These are phyloP conservation scores for Colletotrichum tofieldiae DNA, from an alignment of 2,329 filamentous ascomycete species.

Conservation along the genomic window DNA sequence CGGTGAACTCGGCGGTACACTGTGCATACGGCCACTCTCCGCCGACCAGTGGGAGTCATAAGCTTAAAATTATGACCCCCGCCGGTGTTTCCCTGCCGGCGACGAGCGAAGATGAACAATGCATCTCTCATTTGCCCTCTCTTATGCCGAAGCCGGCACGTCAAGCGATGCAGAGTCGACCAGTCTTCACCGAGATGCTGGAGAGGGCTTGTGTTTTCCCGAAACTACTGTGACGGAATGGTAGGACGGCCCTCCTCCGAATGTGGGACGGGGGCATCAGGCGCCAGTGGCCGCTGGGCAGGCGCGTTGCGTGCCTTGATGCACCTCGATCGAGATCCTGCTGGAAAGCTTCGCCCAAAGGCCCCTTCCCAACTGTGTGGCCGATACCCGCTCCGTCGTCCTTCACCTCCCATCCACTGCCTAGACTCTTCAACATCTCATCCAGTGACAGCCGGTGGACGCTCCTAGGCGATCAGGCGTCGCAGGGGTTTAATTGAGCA, in stretches of 20 bases:
- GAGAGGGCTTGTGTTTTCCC: neutral
- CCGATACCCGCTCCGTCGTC: conserved; percentile 1
- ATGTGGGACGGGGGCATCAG: neutral
- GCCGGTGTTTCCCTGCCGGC: conserved; percentile 7
- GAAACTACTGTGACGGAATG: neutral
- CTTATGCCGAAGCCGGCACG: conserved; percentile 5
- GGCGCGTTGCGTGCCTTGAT: conserved; percentile 3
- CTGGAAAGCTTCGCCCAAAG: conserved; percentile 22
- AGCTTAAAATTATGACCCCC: conserved; percentile 26
- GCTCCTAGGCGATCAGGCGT: conserved; percentile 24
- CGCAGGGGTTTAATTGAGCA: neutral
- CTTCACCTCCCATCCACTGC: neutral
- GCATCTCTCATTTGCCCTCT: conserved; percentile 12
- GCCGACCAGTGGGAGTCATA: conserved; percentile 17
- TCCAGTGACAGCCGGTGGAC: conserved; percentile 9
- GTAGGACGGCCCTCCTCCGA: neutral
- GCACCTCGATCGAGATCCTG: conserved; percentile 35
- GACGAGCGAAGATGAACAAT: conserved; percentile 14
- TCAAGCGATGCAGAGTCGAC: neutral
- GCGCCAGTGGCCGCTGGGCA: no score
- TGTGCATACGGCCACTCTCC: conserved; percentile 8
- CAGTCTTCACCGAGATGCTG: neutral
- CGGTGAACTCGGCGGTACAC: neutral
- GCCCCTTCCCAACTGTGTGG: conserved; percentile 8
- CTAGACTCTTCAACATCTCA: neutral